Conservation (phyloP, 257 asterid genomes). For the Salvia miltiorrhiza region DNA sequence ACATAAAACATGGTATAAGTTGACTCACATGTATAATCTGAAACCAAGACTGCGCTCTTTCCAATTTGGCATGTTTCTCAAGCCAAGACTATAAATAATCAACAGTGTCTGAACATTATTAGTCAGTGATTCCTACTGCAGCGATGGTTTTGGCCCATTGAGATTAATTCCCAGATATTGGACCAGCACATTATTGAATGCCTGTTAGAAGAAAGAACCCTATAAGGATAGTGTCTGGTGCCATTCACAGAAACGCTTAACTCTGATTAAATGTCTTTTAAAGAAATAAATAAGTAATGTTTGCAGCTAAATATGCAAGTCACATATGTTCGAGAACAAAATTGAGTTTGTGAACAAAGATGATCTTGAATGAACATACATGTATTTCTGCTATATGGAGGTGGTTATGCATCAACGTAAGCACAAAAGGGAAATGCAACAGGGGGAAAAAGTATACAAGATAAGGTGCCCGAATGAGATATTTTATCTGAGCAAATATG, state of each 20-base stretch:
- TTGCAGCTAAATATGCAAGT: conserved; percentile 9
- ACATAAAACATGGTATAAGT: conserved; percentile 17
- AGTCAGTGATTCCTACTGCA: conserved; percentile 34
- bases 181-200: conserved; percentile 68
- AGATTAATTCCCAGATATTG: conserved; percentile 58
- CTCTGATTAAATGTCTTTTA: conserved; percentile 3
- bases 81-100: conserved; percentile 21
- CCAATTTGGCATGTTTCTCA: conserved; percentile 19
- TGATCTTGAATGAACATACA: conserved; percentile 11
- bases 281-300: conserved; percentile 3
- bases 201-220: conserved; percentile 40
- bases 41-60: conserved; percentile 23
- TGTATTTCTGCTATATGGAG: not conserved
- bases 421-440: conserved; percentile 18
- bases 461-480: conserved; percentile 25
- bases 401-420: conserved; percentile 11
- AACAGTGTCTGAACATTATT: conserved; percentile 13
- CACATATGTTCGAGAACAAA: not conserved
- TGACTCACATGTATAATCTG: conserved; percentile 30
- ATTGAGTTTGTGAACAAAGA: not conserved
- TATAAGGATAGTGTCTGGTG: not conserved
- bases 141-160: conserved; percentile 39
- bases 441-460: conserved; percentile 7
- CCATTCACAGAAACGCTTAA: conserved; percentile 17
- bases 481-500: conserved; percentile 14